A percentile compares a stretch with the other conserved stretches of the same genome.
phyloP scores from a whole-genome alignment of 352 stramenopile species.

The Globisporangium emineosum region DNA sequence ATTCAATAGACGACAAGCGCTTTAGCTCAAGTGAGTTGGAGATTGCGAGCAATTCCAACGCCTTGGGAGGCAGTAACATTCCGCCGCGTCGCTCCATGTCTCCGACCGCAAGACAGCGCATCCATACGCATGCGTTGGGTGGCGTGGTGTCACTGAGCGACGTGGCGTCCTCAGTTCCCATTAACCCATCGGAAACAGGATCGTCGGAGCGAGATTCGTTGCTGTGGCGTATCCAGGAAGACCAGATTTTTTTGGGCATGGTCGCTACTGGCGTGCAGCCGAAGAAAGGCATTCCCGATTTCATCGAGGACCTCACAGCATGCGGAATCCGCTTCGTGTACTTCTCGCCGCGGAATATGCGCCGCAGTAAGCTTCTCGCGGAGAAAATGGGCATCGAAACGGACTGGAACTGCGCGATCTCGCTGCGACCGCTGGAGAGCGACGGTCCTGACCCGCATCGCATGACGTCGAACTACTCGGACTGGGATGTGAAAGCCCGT shows the following conservation, averaged over 20 bases:
- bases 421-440: conserved; percentile 89
- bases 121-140: background rate
- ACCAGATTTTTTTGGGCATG: conserved; percentile 98
- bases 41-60: background rate
- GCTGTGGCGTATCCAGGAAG: conserved; percentile 88
- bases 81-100: conserved; percentile 12
- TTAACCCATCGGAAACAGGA: conserved; percentile 48
- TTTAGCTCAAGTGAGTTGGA: conserved; percentile 9
- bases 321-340: conserved; percentile 98
- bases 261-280: conserved; percentile 94
- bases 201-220: conserved; percentile 56
- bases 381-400: conserved; percentile 99
- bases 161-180: conserved; percentile 44
- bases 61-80: background rate
- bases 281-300: conserved; percentile 91
- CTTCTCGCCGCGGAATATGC: conserved; percentile 99
- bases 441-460: conserved; percentile 92
- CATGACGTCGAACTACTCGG: conserved; percentile 97
- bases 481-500: conserved; percentile 96
- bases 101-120: conserved; percentile 7
- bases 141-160: conserved; percentile 33
- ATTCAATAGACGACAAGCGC: conserved; percentile 23
- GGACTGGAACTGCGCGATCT: conserved; percentile 99
- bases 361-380: conserved; percentile 94
- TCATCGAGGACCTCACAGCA: conserved; percentile 94